Conservation (phyloP, 2,329 filamentous ascomycete genomes). For the Biscogniauxia marginata region DNA sequence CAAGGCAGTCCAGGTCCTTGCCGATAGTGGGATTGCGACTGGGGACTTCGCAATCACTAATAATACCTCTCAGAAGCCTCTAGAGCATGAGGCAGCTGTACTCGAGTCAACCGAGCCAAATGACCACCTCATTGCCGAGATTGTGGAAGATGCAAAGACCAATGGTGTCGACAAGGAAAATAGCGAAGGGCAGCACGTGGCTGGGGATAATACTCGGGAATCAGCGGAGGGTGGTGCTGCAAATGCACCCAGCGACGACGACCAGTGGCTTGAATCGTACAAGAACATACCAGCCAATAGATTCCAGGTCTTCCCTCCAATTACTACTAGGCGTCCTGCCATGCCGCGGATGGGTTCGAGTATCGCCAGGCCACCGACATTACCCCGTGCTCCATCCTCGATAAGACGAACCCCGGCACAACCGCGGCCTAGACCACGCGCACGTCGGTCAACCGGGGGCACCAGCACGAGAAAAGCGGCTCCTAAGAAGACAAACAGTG, state of each 20-base stretch:
- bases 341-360: conserved; percentile 43
- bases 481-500: conserved; percentile 41
- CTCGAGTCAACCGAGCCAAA: conserved; percentile 41
- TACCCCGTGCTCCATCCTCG: conserved; percentile 30
- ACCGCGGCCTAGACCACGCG: conserved; percentile 36
- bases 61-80: conserved; percentile 31
- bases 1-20: conserved; percentile 35
- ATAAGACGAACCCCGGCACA: conserved; percentile 33
- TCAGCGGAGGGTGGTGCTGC: conserved; percentile 21
- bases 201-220: conserved; percentile 14
- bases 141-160: conserved; percentile 18
- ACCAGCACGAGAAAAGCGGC: conserved; percentile 33
- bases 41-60: conserved; percentile 30
- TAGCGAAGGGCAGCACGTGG: conserved; percentile 15
- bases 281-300: conserved; percentile 64
- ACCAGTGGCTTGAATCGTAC: conserved; percentile 49
- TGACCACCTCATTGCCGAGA: conserved; percentile 28
- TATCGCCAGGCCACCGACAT: conserved; percentile 33
- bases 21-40: conserved; percentile 31
- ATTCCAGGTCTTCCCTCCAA: conserved; percentile 76
- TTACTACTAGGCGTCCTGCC: conserved; percentile 50
- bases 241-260: conserved; percentile 29
- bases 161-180: conserved; percentile 30
- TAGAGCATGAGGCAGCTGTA: conserved; percentile 27
- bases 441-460: conserved; percentile 36